phyloP scores from a whole-genome alignment of 1,139 yeast species.

The Kluyveromyces marxianus region DNA sequence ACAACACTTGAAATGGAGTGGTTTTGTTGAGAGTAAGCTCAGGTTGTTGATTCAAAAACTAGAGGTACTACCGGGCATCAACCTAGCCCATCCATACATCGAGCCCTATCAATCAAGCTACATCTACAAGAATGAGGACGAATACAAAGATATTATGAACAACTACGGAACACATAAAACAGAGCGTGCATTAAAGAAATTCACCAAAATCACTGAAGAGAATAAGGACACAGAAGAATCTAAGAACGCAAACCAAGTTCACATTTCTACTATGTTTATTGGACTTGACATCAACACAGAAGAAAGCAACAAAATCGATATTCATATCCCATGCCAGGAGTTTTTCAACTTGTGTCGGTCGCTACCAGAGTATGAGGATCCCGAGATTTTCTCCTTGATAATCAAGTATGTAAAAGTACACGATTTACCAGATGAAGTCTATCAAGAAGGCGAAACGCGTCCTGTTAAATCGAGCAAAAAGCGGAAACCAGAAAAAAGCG shows the following conservation, averaged over 20 bases:
- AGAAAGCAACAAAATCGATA: slow-evolving; percentile 64
- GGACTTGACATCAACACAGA: slow-evolving; percentile 64
- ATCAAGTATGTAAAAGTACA: slow-evolving; percentile 73
- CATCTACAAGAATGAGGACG: slow-evolving; percentile 45
- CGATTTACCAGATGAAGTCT: slow-evolving; percentile 82
- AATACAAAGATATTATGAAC: slow-evolving; percentile 47
- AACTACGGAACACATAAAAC: slow-evolving; percentile 46
- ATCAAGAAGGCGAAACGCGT: slow-evolving; percentile 66
- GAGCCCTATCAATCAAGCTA: slow-evolving; percentile 61
- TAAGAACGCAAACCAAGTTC: slow-evolving; percentile 38
- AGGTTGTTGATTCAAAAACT: slow-evolving; percentile 75
- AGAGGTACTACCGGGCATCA: slow-evolving; percentile 68
- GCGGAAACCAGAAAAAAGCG: slow-evolving; percentile 27
- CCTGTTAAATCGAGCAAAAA: slow-evolving; percentile 56
- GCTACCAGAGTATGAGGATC: slow-evolving; percentile 59
- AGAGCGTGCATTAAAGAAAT: slow-evolving; percentile 34
- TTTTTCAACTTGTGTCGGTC: slow-evolving; percentile 72
- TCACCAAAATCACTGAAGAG: slow-evolving; percentile 30
- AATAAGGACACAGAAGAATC: slow-evolving; percentile 29
- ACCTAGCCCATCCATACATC: slow-evolving; percentile 83
- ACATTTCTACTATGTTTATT: slow-evolving; percentile 68
- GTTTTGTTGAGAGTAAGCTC: slow-evolving; percentile 83
- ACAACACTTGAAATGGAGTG: slow-evolving; percentile 84
- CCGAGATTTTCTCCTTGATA: slow-evolving; percentile 47
- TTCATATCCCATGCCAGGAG: slow-evolving; percentile 87